Evolutionary conservation across 495 filamentous ascomycete species (phyloP).

Genomic region (Penicillium malachiteum): DNA sequence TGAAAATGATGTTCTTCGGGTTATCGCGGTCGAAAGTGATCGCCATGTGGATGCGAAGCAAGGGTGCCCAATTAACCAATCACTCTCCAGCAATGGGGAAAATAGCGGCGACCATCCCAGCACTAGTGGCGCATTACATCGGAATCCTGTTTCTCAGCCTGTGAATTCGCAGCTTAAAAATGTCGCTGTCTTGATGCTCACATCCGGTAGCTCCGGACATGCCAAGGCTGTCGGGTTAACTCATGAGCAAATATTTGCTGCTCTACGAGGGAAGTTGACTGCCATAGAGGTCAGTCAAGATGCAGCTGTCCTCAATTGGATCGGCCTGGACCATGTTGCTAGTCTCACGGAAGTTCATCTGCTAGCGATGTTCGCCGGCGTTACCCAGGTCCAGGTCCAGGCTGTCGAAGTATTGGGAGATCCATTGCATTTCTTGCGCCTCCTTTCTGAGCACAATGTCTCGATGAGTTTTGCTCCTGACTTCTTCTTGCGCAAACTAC

Average conservation of each 20-base stretch:
- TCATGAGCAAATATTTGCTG: conserved; percentile 45
- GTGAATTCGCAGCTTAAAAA: background rate
- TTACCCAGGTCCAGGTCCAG: conserved; percentile 48
- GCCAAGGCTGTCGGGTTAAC: conserved; percentile 52
- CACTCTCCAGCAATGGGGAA: no score
- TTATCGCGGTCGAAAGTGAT: background rate
- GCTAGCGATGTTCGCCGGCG: conserved; percentile 34
- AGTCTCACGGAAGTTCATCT: conserved; percentile 52
- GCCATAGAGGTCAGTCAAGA: background rate
- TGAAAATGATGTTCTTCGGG: background rate
- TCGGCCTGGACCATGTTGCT: conserved; percentile 55
- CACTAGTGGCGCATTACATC: no score
- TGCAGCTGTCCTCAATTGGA: conserved; percentile 48
- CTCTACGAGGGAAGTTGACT: conserved; percentile 43
- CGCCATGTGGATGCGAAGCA: no score
- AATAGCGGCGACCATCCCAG: no score
- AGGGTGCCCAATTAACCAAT: background rate
- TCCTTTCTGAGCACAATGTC: conserved; percentile 42
- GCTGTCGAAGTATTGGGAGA: conserved; percentile 38
- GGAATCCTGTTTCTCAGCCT: no score
- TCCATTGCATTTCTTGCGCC: conserved; percentile 40
- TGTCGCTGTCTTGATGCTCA: conserved; percentile 47
- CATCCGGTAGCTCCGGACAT: conserved; percentile 56
- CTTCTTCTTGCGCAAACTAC: conserved; percentile 45
- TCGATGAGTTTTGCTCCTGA: conserved; percentile 54